These are phyloP conservation scores for Tremellales sp. DNA, from an alignment of 1,284 basidiomycete genomes.

Conservation along the genomic window DNA sequence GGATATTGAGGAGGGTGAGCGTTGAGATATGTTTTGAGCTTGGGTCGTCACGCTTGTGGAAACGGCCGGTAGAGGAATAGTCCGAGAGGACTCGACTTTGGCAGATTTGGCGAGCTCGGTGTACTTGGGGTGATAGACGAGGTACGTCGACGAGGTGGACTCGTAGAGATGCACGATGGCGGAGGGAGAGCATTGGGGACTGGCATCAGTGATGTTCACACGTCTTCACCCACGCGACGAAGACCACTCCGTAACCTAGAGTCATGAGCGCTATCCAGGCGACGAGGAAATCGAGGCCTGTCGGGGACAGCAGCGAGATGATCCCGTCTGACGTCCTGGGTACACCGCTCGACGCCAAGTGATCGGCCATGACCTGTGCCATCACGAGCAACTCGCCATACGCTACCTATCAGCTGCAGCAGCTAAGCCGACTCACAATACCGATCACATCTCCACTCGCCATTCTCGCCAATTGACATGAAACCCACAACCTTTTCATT, in stretches of 20 bases:
- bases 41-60: not conserved
- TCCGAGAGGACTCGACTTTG: constrained; percentile 1
- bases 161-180: constrained; percentile 41
- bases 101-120: constrained; percentile 23
- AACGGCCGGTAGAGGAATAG: not conserved
- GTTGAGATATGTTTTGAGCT: not conserved
- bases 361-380: constrained; percentile 7
- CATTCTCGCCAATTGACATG: constrained; percentile 15
- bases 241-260: constrained; percentile 46
- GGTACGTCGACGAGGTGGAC: constrained; percentile 28
- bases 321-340: constrained; percentile 12
- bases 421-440: constrained; percentile 25
- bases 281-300: constrained; percentile 46
- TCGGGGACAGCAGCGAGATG: constrained; percentile 46
- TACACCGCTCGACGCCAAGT: constrained; percentile 8
- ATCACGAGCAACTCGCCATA: constrained; percentile 16
- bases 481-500: constrained; percentile 47
- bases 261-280: constrained; percentile 46
- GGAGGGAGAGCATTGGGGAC: constrained; percentile 45
- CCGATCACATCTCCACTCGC: constrained; percentile 24
- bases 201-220: not conserved
- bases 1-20: constrained; percentile 15
- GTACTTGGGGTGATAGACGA: constrained; percentile 44
- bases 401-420: constrained; percentile 6
- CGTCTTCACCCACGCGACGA: constrained; percentile 47